Evolutionary conservation across 2,329 filamentous ascomycete genomes (phyloP).

Genomic region (Helicocarpus griseus): DNA sequence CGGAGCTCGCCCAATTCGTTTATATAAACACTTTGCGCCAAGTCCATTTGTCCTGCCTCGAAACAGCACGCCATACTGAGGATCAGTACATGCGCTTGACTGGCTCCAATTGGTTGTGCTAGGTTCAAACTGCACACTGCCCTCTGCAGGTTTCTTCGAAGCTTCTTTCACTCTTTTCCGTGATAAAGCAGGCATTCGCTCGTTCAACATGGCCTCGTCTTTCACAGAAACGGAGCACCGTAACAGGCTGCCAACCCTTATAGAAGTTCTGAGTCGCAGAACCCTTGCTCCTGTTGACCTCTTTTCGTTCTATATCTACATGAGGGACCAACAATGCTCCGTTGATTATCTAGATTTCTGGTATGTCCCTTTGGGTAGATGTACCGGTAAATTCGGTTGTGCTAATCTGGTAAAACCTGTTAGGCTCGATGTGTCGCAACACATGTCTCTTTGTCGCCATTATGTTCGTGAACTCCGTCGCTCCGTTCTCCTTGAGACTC

Average conservation of each 20-base stretch:
- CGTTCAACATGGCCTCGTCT: slow-evolving; percentile 13
- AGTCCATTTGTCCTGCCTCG: background rate
- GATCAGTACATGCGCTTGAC: background rate
- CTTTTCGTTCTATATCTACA: slow-evolving; percentile 99
- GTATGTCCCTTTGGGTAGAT: slow-evolving; percentile 44
- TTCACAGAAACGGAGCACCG: slow-evolving; percentile 43
- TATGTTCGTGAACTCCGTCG: slow-evolving; percentile 92
- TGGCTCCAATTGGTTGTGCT: background rate
- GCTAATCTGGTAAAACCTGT: background rate
- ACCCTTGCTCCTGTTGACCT: slow-evolving; percentile 94
- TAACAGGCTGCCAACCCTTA: slow-evolving; percentile 85
- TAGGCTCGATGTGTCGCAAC: slow-evolving; percentile 98
- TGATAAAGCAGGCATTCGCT: background rate
- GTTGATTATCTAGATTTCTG: slow-evolving; percentile 98
- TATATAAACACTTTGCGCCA: background rate
- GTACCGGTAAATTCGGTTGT: background rate
- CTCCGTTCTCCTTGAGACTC: slow-evolving; percentile 86
- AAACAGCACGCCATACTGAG: background rate
- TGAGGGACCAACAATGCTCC: slow-evolving; percentile 95
- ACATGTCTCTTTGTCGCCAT: slow-evolving; percentile 92
- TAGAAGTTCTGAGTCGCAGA: slow-evolving; percentile 86
- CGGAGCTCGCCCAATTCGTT: background rate
- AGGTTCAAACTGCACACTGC: background rate
- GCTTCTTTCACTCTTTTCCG: background rate
- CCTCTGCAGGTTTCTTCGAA: background rate